Evolutionary conservation across 176 grass and related monocot genomes (phyloP).

Genomic region (Neostapfia colusana): DNA sequence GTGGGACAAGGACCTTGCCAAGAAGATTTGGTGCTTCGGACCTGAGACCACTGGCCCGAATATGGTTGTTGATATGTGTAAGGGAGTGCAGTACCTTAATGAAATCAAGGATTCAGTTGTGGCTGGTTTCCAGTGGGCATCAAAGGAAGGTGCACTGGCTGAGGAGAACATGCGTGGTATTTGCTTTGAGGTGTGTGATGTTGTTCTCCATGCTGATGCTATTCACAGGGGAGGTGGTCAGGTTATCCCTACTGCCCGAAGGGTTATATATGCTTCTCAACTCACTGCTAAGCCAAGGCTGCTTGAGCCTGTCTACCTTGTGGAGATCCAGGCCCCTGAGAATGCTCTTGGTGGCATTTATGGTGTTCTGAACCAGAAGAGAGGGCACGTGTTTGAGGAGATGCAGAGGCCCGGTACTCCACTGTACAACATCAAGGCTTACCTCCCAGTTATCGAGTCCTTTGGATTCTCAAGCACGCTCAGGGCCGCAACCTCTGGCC

Average conservation of each 20-base stretch:
- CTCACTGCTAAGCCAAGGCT: slow-evolving; percentile 79
- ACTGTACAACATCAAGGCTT: slow-evolving; percentile 85
- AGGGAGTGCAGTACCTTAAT: slow-evolving; percentile 87
- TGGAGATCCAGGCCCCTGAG: slow-evolving; percentile 90
- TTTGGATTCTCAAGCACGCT: slow-evolving; percentile 51
- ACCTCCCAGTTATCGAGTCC: slow-evolving; percentile 62
- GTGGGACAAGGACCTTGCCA: slow-evolving; percentile 88
- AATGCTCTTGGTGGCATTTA: slow-evolving; percentile 65
- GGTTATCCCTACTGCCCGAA: slow-evolving; percentile 70
- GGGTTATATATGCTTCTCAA: slow-evolving; percentile 77
- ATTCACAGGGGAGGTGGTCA: slow-evolving; percentile 87
- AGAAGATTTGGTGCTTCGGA: slow-evolving; percentile 97
- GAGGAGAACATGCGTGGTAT: slow-evolving; percentile 88
- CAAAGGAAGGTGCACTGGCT: slow-evolving; percentile 72
- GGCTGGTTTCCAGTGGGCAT: slow-evolving; percentile 87
- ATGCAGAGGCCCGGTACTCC: slow-evolving; percentile 63
- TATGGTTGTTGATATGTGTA: slow-evolving; percentile 94
- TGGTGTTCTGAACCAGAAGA: slow-evolving; percentile 70
- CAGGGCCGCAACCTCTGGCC: slow-evolving; percentile 61
- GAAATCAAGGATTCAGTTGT: slow-evolving; percentile 92
- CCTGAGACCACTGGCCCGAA: slow-evolving; percentile 83
- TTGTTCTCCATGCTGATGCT: slow-evolving; percentile 85
- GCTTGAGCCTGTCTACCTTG: slow-evolving; percentile 76
- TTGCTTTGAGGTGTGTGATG: slow-evolving; percentile 81
- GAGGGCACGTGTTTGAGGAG: slow-evolving; percentile 76